Evolutionary conservation across 2,329 filamentous ascomycete species (phyloP).

Genomic region (Pyricularia sp.): DNA sequence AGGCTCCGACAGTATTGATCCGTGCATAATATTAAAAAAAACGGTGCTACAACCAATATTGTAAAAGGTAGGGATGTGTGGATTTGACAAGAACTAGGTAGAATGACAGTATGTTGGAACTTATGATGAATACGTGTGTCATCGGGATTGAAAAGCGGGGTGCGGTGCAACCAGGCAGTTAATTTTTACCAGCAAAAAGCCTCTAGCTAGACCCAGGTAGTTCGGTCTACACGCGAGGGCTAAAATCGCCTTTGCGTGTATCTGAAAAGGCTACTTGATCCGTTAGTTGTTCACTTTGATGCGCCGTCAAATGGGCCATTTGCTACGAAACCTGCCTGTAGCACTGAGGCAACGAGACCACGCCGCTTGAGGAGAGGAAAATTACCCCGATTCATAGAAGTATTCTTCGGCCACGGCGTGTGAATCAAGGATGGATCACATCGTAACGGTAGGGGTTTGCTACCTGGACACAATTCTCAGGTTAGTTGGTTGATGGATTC

Average conservation of each 20-base stretch:
- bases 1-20: not conserved
- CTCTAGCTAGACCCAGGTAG: not conserved
- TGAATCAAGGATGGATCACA: slow-evolving; percentile 36
- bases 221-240: too few relatives aligned
- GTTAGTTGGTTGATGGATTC: slow-evolving; percentile 21
- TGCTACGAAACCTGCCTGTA: not conserved
- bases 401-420: not conserved
- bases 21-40: not conserved
- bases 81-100: too few relatives aligned
- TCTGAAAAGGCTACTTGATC: not conserved
- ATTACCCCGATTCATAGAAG: not conserved
- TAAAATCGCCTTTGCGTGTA: too few relatives aligned
- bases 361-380: not conserved
- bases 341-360: not conserved
- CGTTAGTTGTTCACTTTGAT: not conserved
- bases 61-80: too few relatives aligned
- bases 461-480: slow-evolving; percentile 64
- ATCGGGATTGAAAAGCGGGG: not conserved
- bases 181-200: not conserved
- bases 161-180: not conserved
- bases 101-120: not conserved
- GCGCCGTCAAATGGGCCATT: not conserved
- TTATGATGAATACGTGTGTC: not conserved
- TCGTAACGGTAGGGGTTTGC: slow-evolving; percentile 57
- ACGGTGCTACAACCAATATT: too few relatives aligned